phyloP scores from a whole-genome alignment of 805 yeast genomes.

The Lipomyces oligophaga region DNA sequence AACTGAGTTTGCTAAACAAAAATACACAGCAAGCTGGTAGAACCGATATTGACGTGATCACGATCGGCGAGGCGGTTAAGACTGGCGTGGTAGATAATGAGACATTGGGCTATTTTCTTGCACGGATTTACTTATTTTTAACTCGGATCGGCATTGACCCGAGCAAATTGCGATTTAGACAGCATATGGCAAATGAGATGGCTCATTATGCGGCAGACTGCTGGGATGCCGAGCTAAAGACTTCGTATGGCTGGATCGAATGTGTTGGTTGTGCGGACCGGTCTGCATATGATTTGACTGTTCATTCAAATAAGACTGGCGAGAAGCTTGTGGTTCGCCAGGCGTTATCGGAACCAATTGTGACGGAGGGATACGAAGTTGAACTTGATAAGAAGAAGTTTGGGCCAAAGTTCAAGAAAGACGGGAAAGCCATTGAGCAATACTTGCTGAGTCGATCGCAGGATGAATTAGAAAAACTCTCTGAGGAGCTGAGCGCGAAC shows the following conservation, averaged over 20 bases:
- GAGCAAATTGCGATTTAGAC: constrained; percentile 86
- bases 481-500: constrained; percentile 58
- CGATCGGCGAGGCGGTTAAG: constrained; percentile 87
- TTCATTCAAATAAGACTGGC: constrained; percentile 91
- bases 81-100: constrained; percentile 90
- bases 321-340: constrained; percentile 94
- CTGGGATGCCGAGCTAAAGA: constrained; percentile 97
- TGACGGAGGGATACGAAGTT: constrained; percentile 78
- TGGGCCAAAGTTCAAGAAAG: constrained; percentile 96
- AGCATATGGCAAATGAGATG: constrained; percentile 98
- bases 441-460: constrained; percentile 74
- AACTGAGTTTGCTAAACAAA: constrained; percentile 77
- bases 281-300: constrained; percentile 94
- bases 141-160: constrained; percentile 86
- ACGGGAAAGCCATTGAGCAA: constrained; percentile 86
- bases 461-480: constrained; percentile 74
- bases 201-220: constrained; percentile 99
- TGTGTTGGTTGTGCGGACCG: constrained; percentile 99
- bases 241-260: constrained; percentile 98
- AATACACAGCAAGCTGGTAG: constrained; percentile 83
- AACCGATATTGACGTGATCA: constrained; percentile 57
- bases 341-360: constrained; percentile 75
- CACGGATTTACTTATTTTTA: constrained; percentile 84
- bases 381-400: constrained; percentile 91
- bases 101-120: constrained; percentile 95